phyloP scores from a whole-genome alignment of 805 yeast species.

The Starmerella geochares region DNA sequence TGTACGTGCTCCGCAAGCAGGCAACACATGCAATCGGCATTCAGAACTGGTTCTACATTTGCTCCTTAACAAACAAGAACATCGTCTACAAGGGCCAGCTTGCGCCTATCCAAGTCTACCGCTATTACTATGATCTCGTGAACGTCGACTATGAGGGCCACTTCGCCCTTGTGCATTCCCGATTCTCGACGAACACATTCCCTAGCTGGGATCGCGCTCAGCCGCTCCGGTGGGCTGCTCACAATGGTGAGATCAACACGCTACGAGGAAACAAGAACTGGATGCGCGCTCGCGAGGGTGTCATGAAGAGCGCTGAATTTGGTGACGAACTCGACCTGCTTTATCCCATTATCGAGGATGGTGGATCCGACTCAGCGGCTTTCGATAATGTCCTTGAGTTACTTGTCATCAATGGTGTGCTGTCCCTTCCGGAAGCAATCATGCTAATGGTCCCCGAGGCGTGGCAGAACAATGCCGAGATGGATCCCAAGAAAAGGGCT shows the following conservation, averaged over 20 bases:
- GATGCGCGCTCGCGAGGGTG: slow-evolving; percentile 99
- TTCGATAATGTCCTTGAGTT: slow-evolving; percentile 91
- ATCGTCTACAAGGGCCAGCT: slow-evolving; percentile 97
- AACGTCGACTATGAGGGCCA: slow-evolving; percentile 90
- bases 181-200: slow-evolving; percentile 96
- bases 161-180: slow-evolving; percentile 90
- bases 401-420: slow-evolving; percentile 79
- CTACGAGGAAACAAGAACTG: slow-evolving; percentile 96
- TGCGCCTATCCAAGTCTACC: slow-evolving; percentile 92
- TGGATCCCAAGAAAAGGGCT: slow-evolving; percentile 87
- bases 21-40: slow-evolving; percentile 83
- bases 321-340: slow-evolving; percentile 85
- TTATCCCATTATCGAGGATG: slow-evolving; percentile 94
- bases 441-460: slow-evolving; percentile 98
- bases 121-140: slow-evolving; percentile 83
- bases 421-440: slow-evolving; percentile 90
- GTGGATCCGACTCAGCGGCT: slow-evolving; percentile 98
- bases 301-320: slow-evolving; percentile 75
- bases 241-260: slow-evolving; percentile 97
- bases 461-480: slow-evolving; percentile 76
- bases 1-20: slow-evolving; percentile 79
- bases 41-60: slow-evolving; percentile 95
- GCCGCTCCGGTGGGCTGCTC: slow-evolving; percentile 94
- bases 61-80: slow-evolving; percentile 78
- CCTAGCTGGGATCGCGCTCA: slow-evolving; percentile 99